These are phyloP conservation scores for Sporothrix brunneoviolacea DNA, from an alignment of 2,329 filamentous ascomycete genomes.

Conservation along the genomic window DNA sequence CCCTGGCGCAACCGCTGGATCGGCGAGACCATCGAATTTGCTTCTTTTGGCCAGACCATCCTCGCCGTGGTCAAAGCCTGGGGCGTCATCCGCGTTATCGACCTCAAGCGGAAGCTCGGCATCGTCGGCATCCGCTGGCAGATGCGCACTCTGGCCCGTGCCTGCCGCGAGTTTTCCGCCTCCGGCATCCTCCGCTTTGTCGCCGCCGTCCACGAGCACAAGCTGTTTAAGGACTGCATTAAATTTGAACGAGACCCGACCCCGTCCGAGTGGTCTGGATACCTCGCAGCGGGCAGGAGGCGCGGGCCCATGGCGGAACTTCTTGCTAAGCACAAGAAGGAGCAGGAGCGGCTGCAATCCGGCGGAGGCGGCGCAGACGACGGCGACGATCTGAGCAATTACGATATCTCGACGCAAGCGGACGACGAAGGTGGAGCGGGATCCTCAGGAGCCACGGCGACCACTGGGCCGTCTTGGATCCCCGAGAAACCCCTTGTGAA, in stretches of 20 bases:
- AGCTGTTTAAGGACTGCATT: constrained; percentile 56
- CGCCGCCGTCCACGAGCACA: constrained; percentile 42
- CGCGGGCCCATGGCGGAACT: constrained; percentile 15
- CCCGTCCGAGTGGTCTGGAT: constrained; percentile 49
- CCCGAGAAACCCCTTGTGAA: constrained; percentile 31
- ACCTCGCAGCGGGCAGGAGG: constrained; percentile 43
- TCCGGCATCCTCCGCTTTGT: constrained; percentile 51
- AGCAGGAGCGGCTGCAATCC: constrained; percentile 7
- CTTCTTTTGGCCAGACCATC: constrained; percentile 49
- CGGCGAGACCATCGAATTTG: constrained; percentile 51
- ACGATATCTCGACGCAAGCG: too few relatives aligned
- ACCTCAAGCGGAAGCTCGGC: constrained; percentile 52
- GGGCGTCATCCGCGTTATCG: constrained; percentile 50
- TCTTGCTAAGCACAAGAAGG: constrained; percentile 9
- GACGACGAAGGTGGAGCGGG: too few relatives aligned
- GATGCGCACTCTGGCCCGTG: constrained; percentile 54
- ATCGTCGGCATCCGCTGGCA: constrained; percentile 49
- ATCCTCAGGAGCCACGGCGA: too few relatives aligned
- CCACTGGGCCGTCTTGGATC: too few relatives aligned
- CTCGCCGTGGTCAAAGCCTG: constrained; percentile 52
- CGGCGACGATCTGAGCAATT: constrained; percentile 10
- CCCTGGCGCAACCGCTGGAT: constrained; percentile 52
- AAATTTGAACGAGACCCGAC: constrained; percentile 52
- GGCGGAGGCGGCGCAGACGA: constrained; percentile 13
- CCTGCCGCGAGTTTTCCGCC: constrained; percentile 50